Base-by-base conservation (phyloP, 1,284 basidiomycete species). In the Hemileia vastatrix region DNA sequence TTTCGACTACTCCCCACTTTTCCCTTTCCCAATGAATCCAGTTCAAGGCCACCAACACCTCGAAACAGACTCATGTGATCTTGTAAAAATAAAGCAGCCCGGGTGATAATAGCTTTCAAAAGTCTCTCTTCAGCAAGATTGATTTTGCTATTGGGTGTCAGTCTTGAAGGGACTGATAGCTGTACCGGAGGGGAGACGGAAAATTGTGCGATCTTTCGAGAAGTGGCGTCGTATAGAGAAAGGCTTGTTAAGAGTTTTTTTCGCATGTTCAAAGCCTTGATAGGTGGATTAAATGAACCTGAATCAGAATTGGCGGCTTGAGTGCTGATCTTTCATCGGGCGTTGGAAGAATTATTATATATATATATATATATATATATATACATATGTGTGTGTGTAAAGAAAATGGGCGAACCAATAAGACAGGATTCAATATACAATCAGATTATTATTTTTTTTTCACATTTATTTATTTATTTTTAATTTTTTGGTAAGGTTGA, bases 51-150 rank as follows among this genome's bases (percentile, higher is more conserved):
- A 0, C 54, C 45, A 15, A 57, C 50, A 6, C 32, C 86, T 79
- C 88, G 85, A 2, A 91, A 79, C 15, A 87, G 83, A 67, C 88
- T 84, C 85, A 93, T 88, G 67, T 95, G 85, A 72, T 87, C 88
- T 72, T 90, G 86, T 68, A 98, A 78, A 75, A 94, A 96, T 18
- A 84, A 60, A 60, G 83, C 88, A 0, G 90, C 88, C 1, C 87
- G 81, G 1, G 83, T 83, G 64, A 85, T 80, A 19, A 98, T 86
- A 0, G 91, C 89, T 23, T 81, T 79, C 73, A 95, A 90, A 6
- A 97, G 82, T 13, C 86, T 81, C 66, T 89, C 86, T 72, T 94
- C 90, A 9, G 87, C 86, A 63, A 65, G 64, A 57, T 70, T 65
- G 44, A 64, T 48, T 2, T 51, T 44, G 18, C 33, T 52, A 48